Base-by-base conservation (phyloP, 495 filamentous ascomycete species). In the Articulospora tetracladia region DNA sequence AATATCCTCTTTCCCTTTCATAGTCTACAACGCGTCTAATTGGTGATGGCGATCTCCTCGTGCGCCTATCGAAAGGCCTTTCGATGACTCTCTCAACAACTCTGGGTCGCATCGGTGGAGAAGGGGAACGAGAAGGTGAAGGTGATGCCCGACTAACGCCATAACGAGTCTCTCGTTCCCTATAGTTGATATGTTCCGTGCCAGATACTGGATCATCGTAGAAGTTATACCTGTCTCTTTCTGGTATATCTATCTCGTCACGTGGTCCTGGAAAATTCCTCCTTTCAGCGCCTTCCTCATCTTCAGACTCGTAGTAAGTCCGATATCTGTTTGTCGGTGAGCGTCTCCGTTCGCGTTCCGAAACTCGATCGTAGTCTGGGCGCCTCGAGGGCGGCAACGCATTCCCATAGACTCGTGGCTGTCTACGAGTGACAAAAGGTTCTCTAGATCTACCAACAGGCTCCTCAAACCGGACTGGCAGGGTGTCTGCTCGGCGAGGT, bases 401-500 rank as follows among this genome's bases (percentile, higher is more conserved):
- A 23, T n/a, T 3, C 3, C 1, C 28, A 6, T 22, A 22, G 11
- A 17, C 13, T 23, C 15, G 19, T 39, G n/a, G 15, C 3, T 13
- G 32, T 53, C 24, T 32, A 11, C 24, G 2, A 24, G 53, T 23
- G n/a, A n/a, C 17, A 36, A 3, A 11, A 3, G 27, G n/a, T 12
- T 55, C 53, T 36, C 53, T 53, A 7, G 22, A 13, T 55, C 28
- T 11, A 13, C 12, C 27, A 19, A 2, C 1, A 2, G 20, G 28
- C 15, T 55, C 32, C 22, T 32, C 53, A 55, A 55, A 55, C 20
- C 30, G 28, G 1, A 55, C 53, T 22, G 53, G 53, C 8, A 55
- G 23, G 19, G 28, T 39, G 15, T 32, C 28, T 22, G n/a, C 27
- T 24, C 53, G 27, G 23, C 53, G 53, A 55, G 32, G 28, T 39